These are phyloP conservation scores for Tulasnella sp. DNA, from an alignment of 768 basidiomycete species.

Conservation along the genomic window DNA sequence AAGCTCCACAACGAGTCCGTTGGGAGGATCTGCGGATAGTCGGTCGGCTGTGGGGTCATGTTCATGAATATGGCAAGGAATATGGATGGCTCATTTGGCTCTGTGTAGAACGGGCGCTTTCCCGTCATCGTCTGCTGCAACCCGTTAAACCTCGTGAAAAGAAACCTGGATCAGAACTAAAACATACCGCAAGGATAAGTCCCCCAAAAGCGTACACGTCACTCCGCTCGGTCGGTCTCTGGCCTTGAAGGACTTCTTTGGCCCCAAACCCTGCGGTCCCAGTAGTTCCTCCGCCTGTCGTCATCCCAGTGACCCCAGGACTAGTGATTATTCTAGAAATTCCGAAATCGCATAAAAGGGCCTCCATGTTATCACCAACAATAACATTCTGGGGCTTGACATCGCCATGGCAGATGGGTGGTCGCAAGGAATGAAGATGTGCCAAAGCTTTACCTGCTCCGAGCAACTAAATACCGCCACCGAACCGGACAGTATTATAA, in stretches of 20 bases:
- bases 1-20: constrained; percentile 15
- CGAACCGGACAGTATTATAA: neutral
- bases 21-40: neutral
- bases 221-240: neutral
- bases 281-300: neutral
- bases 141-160: too few relatives aligned
- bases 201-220: neutral
- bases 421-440: neutral
- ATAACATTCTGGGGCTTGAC: neutral
- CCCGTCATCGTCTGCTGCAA: neutral
- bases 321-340: neutral
- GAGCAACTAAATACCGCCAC: neutral
- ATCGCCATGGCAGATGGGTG: neutral
- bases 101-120: neutral
- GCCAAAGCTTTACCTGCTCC: neutral
- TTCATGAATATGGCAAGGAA: neutral
- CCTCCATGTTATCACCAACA: neutral
- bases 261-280: neutral
- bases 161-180: neutral
- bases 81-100: neutral
- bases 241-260: neutral
- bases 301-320: neutral
- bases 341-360: neutral
- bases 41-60: neutral
- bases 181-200: neutral